Base-by-base conservation (phyloP, 1,139 yeast genomes). In the Blastobotrys buckinghamii region DNA sequence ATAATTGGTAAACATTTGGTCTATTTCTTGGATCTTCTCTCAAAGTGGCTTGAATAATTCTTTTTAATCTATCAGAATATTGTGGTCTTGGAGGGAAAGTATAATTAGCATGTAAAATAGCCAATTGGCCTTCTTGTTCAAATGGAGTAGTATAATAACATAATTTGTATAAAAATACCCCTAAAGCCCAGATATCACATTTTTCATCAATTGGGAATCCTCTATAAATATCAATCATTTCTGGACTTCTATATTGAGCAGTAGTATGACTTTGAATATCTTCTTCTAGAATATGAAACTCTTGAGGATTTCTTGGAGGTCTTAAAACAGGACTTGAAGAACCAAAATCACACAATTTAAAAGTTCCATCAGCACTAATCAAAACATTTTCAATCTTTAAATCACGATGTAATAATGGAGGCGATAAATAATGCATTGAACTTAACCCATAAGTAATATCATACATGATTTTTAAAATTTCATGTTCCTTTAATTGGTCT, bases 181-280 rank as follows among this genome's bases (percentile, higher is more conserved):
- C 98, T 51, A 92, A 71, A 0, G 98, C 98, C 98, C 98, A 92
- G 32, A 92, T 82, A 67, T 92, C 98, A 53, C 90, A 80, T 65
- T 92, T 92, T 62, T 92, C 97, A 67, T 90, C 95, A 53, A 92
- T 85, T 2, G 97, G 95, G 52, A 84, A 76, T 3, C 94, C 87
- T 54, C 84, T 76, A 55, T 84, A 79, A 40, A 92, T 74, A 67
- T 92, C 97, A 48, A 94, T 77, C 98, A 92, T 92, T 66, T 92
- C 98, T 0, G 98, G 98, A 1, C 96, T 77, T 56, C 98, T 75
- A 67, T 92, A 92, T 66, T 92, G 98, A n/a, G 97, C 96, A 1
- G 98, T 92, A 0, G 98, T 92, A 65, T 92, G 94, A 54, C 83
- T 82, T 72, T 86, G 80, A 50, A 92, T 79, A 62, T 92, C 97